Conservation (phyloP, 371 early-diverging fungal genomes). For the Mortierella sp. region DNA sequence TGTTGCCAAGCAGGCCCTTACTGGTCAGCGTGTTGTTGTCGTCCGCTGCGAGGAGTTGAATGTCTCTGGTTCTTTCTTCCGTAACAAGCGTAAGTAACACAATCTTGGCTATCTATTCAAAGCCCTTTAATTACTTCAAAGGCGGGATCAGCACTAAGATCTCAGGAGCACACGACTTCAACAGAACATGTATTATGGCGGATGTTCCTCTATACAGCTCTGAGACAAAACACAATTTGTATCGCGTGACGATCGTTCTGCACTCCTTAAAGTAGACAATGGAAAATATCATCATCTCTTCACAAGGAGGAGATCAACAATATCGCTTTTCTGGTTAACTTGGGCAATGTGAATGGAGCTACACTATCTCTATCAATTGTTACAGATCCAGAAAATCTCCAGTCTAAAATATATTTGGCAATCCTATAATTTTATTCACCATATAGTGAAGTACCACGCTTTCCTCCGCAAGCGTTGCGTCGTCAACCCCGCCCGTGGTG, state of each 20-base stretch:
- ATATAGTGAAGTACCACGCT: slow-evolving; percentile 92
- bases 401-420: not conserved
- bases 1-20: slow-evolving; percentile 98
- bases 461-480: slow-evolving; percentile 99
- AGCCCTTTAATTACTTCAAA: too few species aligned
- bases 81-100: slow-evolving; percentile 93
- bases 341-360: not conserved
- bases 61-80: slow-evolving; percentile 98
- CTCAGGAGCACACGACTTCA: too few species aligned
- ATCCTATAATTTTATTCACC: not conserved
- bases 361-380: not conserved
- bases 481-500: slow-evolving; percentile 98
- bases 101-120: not conserved
- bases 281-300: too few species aligned
- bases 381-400: not conserved
- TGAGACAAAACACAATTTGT: too few species aligned
- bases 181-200: too few species aligned
- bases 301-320: too few species aligned
- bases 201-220: too few species aligned
- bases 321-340: too few species aligned
- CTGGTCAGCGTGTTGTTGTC: slow-evolving; percentile 98
- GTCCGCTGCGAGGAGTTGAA: slow-evolving; percentile 99
- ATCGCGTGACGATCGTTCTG: too few species aligned
- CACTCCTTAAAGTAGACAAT: too few species aligned
- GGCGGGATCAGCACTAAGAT: too few species aligned